Base-by-base conservation (phyloP, 2,329 filamentous ascomycete species). In the Ophiostoma sp. region DNA sequence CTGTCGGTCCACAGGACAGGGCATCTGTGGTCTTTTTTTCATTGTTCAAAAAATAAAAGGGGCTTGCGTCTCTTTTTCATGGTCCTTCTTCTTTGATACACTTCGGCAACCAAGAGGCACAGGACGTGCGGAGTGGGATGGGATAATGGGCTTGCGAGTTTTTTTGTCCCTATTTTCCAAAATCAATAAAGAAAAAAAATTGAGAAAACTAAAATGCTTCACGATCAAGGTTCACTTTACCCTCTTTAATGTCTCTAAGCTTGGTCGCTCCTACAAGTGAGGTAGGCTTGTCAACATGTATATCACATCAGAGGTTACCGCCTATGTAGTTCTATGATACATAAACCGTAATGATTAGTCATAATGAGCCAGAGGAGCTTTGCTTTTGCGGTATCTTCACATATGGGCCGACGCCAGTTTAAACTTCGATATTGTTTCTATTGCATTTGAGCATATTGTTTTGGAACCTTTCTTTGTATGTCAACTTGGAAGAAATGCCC, bases 1-100 rank as follows among this genome's bases (percentile, higher is more conserved):
- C 45, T 57, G 68, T 55, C 50, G 31, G 33, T 36, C 50, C 59
- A 64, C 57, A 52, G 19, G 45, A 63, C 64, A 48, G 36, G 68
- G 68, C 52, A 72, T 73, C 50, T 69, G 36, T 69, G 57, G 55
- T 72, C n/a, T 64, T 64, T 69, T 68, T 69, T 64, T 55, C 36
- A 22, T 50, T 70, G 72, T 63, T 57, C 33, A 45, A 59, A 59
- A 59, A 55, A 66, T 19, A 64, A 48, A n/a, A 72, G 52, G 22
- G 33, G 8, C 36, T 68, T 55, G 50, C 22, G 48, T 57, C 61
- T 57, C 48, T 68, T 39, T 63, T 72, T 61, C 63, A 57, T 36
- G 59, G 72, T 70, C 45, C 69, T 50, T 70, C 28, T 70, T 70
- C 22, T 70, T 59, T 70, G 52, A 70, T 64, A 52, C 52, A 69